Percentiles rank a stretch among this genome's conserved stretches.
Evolutionary conservation across 2,329 filamentous ascomycete genomes (phyloP).

Genomic region (Cordyceps farinosa): DNA sequence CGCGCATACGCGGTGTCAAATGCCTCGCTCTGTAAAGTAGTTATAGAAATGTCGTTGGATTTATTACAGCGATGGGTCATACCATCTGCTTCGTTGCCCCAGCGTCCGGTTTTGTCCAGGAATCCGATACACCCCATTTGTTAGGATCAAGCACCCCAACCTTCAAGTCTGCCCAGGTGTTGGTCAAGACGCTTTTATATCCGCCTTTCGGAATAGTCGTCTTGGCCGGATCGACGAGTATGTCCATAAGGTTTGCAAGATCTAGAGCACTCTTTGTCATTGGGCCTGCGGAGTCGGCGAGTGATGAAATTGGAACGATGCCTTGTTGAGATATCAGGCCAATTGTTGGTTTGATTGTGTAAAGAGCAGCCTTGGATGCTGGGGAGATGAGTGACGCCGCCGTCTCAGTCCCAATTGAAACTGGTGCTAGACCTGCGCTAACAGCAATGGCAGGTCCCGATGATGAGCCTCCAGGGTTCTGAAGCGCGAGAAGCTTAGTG

Average conservation of each 20-base stretch:
- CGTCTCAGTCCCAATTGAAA: slow-evolving; percentile 30
- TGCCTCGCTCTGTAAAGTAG: not conserved
- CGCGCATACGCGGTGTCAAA: not conserved
- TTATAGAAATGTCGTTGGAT: not conserved
- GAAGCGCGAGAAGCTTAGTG: not conserved
- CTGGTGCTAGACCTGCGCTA: slow-evolving; percentile 26
- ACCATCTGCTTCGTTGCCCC: not conserved
- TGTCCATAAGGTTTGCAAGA: slow-evolving; percentile 4
- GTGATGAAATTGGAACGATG: slow-evolving; percentile 8
- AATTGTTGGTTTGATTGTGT: slow-evolving; percentile 24
- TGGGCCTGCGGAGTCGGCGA: slow-evolving; percentile 10
- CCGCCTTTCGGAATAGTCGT: not conserved
- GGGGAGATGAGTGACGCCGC: slow-evolving; percentile 25
- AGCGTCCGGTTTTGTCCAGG: too few species aligned
- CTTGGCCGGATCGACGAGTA: slow-evolving; percentile 11
- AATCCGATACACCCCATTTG: too few species aligned
- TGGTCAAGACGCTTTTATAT: too few species aligned
- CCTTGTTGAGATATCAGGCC: slow-evolving; percentile 12
- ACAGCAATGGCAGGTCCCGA: slow-evolving; percentile 27
- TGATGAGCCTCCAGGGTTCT: slow-evolving; percentile 29
- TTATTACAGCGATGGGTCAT: not conserved
- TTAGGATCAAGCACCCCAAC: too few species aligned
- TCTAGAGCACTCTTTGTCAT: slow-evolving; percentile 11
- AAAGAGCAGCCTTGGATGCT: slow-evolving; percentile 22
- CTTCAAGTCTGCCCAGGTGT: too few species aligned